Evolutionary conservation across 2,329 filamentous ascomycete genomes (phyloP).

Genomic region (Tolypocladium pustulatum): DNA sequence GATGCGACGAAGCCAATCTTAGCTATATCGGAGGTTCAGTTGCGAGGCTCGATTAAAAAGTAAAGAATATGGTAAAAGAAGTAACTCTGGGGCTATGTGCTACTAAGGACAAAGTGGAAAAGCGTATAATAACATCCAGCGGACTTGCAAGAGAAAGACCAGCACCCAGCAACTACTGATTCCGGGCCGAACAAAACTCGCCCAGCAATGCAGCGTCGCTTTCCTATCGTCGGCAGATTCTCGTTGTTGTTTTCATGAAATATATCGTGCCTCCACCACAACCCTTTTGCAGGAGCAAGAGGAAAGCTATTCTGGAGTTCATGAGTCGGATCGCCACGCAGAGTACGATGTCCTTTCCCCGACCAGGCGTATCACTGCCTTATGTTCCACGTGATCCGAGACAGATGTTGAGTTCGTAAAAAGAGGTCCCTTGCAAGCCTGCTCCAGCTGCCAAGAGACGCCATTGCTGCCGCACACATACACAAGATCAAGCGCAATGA

Average conservation of each 20-base stretch:
- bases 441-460: slow-evolving; percentile 19
- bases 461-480: slow-evolving; percentile 21
- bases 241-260: neutral
- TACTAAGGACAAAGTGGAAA: slow-evolving; percentile 25
- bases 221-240: neutral
- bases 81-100: slow-evolving; percentile 23
- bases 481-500: slow-evolving; percentile 17
- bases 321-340: slow-evolving; percentile 7
- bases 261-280: slow-evolving; percentile 5
- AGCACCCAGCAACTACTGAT: slow-evolving; percentile 1
- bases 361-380: slow-evolving; percentile 12
- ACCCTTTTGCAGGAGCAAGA: slow-evolving; percentile 9
- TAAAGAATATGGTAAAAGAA: slow-evolving; percentile 23
- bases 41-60: slow-evolving; percentile 27
- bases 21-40: slow-evolving; percentile 17
- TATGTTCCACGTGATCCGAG: slow-evolving; percentile 18
- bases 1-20: slow-evolving; percentile 17
- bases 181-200: neutral
- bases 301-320: slow-evolving; percentile 7
- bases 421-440: slow-evolving; percentile 8
- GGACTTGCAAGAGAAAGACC: neutral
- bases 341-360: slow-evolving; percentile 9
- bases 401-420: slow-evolving; percentile 20
- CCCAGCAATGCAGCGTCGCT: neutral
- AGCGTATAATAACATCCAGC: slow-evolving; percentile 14